Percentiles rank a stretch among this genome's conserved stretches.
Conservation (phyloP, 768 basidiomycete species). For the Antrodiella citrinella region DNA sequence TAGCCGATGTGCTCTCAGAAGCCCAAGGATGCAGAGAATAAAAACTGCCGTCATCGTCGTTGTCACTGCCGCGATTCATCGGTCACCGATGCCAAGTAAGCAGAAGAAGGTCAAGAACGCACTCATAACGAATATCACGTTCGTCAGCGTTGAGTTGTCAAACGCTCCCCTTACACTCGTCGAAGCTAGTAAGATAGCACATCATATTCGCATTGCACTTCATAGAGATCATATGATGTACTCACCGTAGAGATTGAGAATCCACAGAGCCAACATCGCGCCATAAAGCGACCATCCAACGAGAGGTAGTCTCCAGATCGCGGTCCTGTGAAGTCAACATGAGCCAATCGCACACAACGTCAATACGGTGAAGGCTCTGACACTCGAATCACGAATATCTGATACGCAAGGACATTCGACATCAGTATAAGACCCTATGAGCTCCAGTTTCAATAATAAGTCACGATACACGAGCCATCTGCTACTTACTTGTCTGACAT, state of each 20-base stretch:
- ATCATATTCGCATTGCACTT: no score
- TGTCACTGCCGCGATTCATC: neutral
- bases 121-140: neutral
- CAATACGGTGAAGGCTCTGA: neutral
- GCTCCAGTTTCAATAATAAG: no score
- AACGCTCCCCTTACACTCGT: neutral
- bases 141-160: neutral
- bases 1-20: neutral
- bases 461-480: no score
- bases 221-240: no score
- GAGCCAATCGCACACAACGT: neutral
- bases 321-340: neutral
- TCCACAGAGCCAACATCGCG: conserved; percentile 2
- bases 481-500: neutral
- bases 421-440: conserved; percentile 1
- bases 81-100: no score
- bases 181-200: neutral
- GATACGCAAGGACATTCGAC: neutral
- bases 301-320: conserved; percentile 1
- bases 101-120: no score
- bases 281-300: conserved; percentile 1
- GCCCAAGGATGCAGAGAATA: neutral
- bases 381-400: conserved; percentile 4
- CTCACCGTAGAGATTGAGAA: conserved; percentile 1
- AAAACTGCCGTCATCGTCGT: neutral